Base-by-base conservation (phyloP, 2,329 filamentous ascomycete species). In the Stylonectria norvegica region DNA sequence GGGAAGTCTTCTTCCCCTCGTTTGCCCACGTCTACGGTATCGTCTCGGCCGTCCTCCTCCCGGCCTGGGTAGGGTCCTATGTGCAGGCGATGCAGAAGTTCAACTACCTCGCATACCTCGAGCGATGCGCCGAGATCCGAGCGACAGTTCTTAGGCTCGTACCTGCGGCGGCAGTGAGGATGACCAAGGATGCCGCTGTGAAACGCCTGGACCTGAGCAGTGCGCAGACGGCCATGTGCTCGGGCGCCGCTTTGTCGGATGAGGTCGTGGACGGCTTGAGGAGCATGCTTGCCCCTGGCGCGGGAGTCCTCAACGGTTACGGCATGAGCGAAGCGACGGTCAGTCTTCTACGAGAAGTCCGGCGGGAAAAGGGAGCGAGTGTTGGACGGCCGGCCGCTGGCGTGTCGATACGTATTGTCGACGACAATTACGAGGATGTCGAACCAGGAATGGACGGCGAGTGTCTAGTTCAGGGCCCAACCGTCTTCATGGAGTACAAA, bases 401-500 rank as follows among this genome's bases (percentile, higher is more conserved):
- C 1, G 44, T 50, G 4, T 45, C 43, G 1, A 27, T 54, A n/a
- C 48, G 60, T 11, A 40, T 63, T 22, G 58, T 62, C 2, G 56
- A 61, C 31, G 60, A 62, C 12, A 38, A 56, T 8, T 36, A 47
- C 4, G 40, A 52, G 1, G 57, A 63, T 38, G 60, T 61, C 4
- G 29, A 32, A 11, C 45, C 43, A 5, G 58, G 58, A 1, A 36
- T 49, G 11, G 48, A 59, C 8, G 59, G 61, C 1, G 58, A 63
- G 31, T 55, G 57, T 22, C 35, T 57, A 4, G 37, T 63, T 4
- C 36, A 45, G 18, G 53, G 57, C 2, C 57, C 59, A 4, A 58
- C 47, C 4, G 38, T 59, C 5, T 59, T 61, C 36, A 51, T 55
- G 42, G 48, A 43, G 18, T 63, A 62, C 44, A 57, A 56, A 40